Conservation (phyloP, 2,329 filamentous ascomycete genomes). For the Trichoderma hamatum region DNA sequence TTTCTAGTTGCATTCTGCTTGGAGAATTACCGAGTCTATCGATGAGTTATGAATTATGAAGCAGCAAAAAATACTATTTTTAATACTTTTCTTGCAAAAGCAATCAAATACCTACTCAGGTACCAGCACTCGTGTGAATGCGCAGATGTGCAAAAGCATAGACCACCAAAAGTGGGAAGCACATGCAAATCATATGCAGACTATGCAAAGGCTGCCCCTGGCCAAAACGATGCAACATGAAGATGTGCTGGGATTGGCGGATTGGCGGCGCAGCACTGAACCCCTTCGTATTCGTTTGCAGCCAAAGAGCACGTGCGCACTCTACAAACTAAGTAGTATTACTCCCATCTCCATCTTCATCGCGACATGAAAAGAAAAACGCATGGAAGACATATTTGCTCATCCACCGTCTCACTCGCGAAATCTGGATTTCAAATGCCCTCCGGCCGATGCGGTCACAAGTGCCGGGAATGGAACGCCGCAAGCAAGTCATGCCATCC, state of each 20-base stretch:
- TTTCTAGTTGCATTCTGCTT: neutral
- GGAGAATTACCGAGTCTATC: neutral
- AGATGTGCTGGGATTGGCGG: neutral
- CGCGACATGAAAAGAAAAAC: neutral
- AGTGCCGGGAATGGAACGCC: neutral
- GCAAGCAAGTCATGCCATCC: slow-evolving; percentile 13
- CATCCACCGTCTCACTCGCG: neutral
- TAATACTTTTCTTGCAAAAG: neutral
- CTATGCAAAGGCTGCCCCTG: neutral
- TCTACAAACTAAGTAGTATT: neutral
- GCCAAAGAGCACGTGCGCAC: slow-evolving; percentile 1
- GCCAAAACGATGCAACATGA: neutral
- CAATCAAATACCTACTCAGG: neutral
- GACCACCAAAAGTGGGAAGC: neutral
- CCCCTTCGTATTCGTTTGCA: slow-evolving; percentile 16
- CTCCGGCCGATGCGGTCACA: neutral
- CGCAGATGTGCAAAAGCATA: neutral
- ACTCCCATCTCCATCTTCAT: neutral
- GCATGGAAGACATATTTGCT: neutral
- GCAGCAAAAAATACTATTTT: neutral
- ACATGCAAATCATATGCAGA: neutral
- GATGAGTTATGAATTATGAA: slow-evolving; percentile 6
- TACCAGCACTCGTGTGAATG: neutral
- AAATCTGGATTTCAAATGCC: neutral
- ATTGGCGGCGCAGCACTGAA: neutral